Conservation (phyloP, 2,329 filamentous ascomycete genomes). For the Hypoxylon sp. region DNA sequence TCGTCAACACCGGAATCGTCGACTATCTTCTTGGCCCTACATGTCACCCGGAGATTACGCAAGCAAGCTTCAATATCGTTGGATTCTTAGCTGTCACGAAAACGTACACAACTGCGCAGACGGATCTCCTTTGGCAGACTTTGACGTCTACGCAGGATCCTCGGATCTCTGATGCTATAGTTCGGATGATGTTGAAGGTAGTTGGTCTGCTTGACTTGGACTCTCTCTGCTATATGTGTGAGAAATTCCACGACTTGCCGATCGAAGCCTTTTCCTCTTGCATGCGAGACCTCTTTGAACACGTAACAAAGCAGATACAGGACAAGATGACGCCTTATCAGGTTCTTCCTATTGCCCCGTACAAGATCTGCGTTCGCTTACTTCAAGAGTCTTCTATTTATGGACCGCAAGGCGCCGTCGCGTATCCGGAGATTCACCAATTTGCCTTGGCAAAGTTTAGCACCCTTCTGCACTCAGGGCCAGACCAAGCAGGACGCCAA, state of each 20-base stretch:
- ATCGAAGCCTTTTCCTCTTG: constrained; percentile 73
- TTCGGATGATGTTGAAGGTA: constrained; percentile 73
- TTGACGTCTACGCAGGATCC: constrained; percentile 87
- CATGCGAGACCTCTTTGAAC: constrained; percentile 74
- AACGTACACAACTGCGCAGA: constrained; percentile 79
- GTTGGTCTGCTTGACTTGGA: constrained; percentile 64
- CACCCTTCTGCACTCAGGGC: constrained; percentile 70
- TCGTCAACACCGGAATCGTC: constrained; percentile 79
- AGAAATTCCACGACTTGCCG: constrained; percentile 77
- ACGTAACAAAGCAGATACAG: constrained; percentile 66
- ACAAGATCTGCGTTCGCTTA: constrained; percentile 73
- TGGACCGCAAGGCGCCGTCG: constrained; percentile 67
- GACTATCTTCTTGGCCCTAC: constrained; percentile 91
- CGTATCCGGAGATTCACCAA: constrained; percentile 73
- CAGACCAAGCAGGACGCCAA: constrained; percentile 68
- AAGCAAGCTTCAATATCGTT: constrained; percentile 84
- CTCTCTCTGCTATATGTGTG: constrained; percentile 75
- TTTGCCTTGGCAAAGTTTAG: constrained; percentile 75
- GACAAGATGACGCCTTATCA: constrained; percentile 56
- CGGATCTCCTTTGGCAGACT: constrained; percentile 87
- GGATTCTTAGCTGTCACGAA: constrained; percentile 87
- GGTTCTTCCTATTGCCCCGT: constrained; percentile 56
- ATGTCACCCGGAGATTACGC: constrained; percentile 91
- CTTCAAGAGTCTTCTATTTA: constrained; percentile 78
- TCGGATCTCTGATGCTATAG: constrained; percentile 84